Conservation (phyloP, 306 rosid species). For the Gastrolobium villosum region DNA sequence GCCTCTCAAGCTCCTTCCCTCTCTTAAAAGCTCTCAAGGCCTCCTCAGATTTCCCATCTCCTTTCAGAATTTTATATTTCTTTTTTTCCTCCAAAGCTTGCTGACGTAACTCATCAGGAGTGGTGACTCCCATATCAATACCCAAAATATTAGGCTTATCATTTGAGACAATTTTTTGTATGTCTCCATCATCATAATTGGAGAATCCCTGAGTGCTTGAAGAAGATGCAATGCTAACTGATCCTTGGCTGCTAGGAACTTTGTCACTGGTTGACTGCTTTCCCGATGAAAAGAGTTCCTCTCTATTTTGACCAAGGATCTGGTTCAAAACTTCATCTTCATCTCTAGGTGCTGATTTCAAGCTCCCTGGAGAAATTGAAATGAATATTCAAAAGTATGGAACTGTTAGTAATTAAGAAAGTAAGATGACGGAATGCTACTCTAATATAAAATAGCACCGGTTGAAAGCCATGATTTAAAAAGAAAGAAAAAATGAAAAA, state of each 20-base stretch:
- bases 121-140: slow-evolving; percentile 62
- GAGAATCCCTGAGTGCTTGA: slow-evolving; percentile 58
- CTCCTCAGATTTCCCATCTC: slow-evolving; percentile 86
- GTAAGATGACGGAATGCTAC: slow-evolving; percentile 22
- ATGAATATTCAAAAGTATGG: slow-evolving; percentile 33
- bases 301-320: slow-evolving; percentile 67
- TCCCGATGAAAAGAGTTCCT: slow-evolving; percentile 55
- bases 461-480: slow-evolving; percentile 4
- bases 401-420: slow-evolving; percentile 21
- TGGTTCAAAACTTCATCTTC: slow-evolving; percentile 80
- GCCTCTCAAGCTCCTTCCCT: slow-evolving; percentile 98
- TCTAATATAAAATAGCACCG: slow-evolving; percentile 18
- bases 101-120: slow-evolving; percentile 89
- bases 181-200: slow-evolving; percentile 53
- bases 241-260: slow-evolving; percentile 52
- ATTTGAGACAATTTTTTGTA: slow-evolving; percentile 56
- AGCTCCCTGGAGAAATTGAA: slow-evolving; percentile 63
- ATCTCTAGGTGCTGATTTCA: slow-evolving; percentile 61
- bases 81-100: slow-evolving; percentile 88
- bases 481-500: background rate
- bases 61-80: slow-evolving; percentile 82
- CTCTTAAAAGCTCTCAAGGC: slow-evolving; percentile 91
- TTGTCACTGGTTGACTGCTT: slow-evolving; percentile 57
- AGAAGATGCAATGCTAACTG: slow-evolving; percentile 56
- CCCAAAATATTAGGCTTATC: slow-evolving; percentile 52